phyloP scores from a whole-genome alignment of 2,329 filamentous ascomycete species.

The Sclerotinia nivalis region DNA sequence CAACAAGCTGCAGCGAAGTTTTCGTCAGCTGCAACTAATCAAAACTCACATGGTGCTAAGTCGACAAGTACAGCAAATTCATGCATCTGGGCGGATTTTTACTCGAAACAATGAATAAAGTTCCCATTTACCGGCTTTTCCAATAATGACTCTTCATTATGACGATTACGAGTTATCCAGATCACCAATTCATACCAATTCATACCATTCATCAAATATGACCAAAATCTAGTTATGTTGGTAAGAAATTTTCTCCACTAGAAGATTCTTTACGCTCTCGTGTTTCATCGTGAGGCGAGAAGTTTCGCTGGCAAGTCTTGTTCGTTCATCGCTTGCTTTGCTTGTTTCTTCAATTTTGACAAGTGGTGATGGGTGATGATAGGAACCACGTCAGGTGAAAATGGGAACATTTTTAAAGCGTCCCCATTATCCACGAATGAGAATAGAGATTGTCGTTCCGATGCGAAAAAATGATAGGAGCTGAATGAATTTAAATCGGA shows the following conservation, averaged over 20 bases:
- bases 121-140: slow-evolving; percentile 1
- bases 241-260: neutral
- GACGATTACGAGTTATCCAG: neutral
- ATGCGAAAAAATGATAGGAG: neutral
- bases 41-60: neutral
- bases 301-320: slow-evolving; percentile 17
- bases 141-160: neutral
- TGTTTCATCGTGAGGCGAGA: slow-evolving; percentile 21
- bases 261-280: neutral
- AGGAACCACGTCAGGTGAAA: slow-evolving; percentile 26
- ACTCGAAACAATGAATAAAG: neutral
- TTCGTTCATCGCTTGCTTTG: neutral
- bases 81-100: slow-evolving; percentile 5
- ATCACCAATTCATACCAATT: neutral
- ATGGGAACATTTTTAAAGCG: neutral
- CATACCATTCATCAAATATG: neutral
- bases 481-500: neutral
- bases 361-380: neutral
- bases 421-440: slow-evolving; percentile 16
- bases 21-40: neutral
- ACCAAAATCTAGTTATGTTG: neutral
- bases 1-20: slow-evolving; percentile 5
- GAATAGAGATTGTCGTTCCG: neutral
- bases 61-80: slow-evolving; percentile 10
- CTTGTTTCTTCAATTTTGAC: neutral